Evolutionary conservation across 2,329 filamentous ascomycete genomes (phyloP).

Genomic region (Trichoderma gracile): DNA sequence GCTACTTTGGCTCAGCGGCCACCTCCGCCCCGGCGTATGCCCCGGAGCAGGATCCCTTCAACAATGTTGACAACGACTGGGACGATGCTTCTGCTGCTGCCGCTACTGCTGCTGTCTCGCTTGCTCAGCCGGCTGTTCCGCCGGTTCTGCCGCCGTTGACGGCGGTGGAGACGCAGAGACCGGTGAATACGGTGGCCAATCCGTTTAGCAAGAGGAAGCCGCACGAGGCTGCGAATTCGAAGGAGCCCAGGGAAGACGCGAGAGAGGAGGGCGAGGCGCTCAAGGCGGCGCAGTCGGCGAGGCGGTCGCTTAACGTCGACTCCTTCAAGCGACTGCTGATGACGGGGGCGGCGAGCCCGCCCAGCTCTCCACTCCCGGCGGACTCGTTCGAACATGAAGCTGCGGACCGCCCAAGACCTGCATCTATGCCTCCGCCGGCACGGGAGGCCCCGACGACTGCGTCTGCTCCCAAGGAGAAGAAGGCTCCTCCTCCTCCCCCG

Average conservation of each 20-base stretch:
- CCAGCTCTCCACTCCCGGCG: conserved; percentile 18
- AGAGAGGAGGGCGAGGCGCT: conserved; percentile 38
- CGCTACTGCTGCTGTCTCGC: conserved; percentile 31
- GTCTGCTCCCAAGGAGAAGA: conserved; percentile 46
- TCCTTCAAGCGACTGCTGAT: conserved; percentile 75
- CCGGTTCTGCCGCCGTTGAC: conserved; percentile 9
- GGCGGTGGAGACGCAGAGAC: conserved; percentile 20
- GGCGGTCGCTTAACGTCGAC: conserved; percentile 68
- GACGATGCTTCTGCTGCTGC: conserved; percentile 30
- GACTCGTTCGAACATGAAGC: conserved; percentile 19
- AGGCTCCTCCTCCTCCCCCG: conserved; percentile 69
- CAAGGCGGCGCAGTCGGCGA: conserved; percentile 38
- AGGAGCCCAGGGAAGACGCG: conserved; percentile 37
- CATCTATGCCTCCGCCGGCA: too few species aligned
- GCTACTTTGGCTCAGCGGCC: not conserved
- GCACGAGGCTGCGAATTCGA: conserved; percentile 46
- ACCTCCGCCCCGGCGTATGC: conserved; percentile 25
- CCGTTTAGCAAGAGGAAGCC: conserved; percentile 59
- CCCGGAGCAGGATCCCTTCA: conserved; percentile 38
- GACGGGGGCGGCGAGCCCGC: conserved; percentile 61
- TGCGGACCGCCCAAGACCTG: not conserved
- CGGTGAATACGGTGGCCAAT: conserved; percentile 36
- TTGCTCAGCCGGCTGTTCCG: conserved; percentile 27
- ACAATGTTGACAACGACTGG: conserved; percentile 35
- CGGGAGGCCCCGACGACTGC: not conserved